Conservation (phyloP, 2,329 filamentous ascomycete genomes). For the Cordyceps fumosorosea region DNA sequence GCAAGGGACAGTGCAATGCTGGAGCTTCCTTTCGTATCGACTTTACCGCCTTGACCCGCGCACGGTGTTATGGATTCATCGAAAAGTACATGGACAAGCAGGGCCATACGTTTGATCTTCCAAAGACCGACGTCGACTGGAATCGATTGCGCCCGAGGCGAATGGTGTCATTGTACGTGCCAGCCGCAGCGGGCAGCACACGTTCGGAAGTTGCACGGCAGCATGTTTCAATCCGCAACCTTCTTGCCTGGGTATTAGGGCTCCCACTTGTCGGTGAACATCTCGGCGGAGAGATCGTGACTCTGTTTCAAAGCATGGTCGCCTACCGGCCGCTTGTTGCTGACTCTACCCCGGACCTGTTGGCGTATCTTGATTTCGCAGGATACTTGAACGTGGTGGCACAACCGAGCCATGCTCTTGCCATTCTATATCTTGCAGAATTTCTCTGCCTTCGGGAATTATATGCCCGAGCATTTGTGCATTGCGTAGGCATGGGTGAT, state of each 20-base stretch:
- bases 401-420: constrained; percentile 62
- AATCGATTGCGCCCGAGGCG: constrained; percentile 24
- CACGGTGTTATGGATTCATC: constrained; percentile 55
- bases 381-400: constrained; percentile 63
- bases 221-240: constrained; percentile 65
- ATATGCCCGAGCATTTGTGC: constrained; percentile 67
- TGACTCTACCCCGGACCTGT: constrained; percentile 55
- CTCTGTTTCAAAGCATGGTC: constrained; percentile 58
- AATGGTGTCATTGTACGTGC: constrained; percentile 60
- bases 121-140: constrained; percentile 25
- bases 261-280: constrained; percentile 61
- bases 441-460: constrained; percentile 54
- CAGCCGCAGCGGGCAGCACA: constrained; percentile 52
- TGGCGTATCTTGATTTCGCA: constrained; percentile 60
- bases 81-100: constrained; percentile 40
- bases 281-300: constrained; percentile 57
- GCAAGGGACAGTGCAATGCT: constrained; percentile 55
- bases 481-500: constrained; percentile 73
- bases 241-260: constrained; percentile 64
- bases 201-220: constrained; percentile 45
- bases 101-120: constrained; percentile 13
- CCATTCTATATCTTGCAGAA: constrained; percentile 62
- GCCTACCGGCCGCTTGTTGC: constrained; percentile 48
- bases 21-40: constrained; percentile 64
- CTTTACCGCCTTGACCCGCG: constrained; percentile 48